Evolutionary conservation across 2,329 filamentous ascomycete species (phyloP).

Genomic region (Stachybotrys chlorohalonatus): DNA sequence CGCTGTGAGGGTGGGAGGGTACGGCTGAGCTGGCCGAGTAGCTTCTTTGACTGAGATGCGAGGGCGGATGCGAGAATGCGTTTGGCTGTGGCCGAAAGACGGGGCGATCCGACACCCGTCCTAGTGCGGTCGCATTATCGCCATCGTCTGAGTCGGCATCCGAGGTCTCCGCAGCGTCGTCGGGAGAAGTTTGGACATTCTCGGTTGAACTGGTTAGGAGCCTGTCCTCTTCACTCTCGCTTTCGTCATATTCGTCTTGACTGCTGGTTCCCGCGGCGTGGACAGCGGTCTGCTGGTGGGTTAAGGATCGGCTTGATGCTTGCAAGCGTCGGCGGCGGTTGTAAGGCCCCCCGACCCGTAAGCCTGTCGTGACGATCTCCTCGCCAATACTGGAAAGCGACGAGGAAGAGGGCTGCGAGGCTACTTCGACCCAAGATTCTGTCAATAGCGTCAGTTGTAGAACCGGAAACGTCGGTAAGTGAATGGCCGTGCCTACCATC

Average conservation of each 20-base stretch:
- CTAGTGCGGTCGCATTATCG: slow-evolving; percentile 77
- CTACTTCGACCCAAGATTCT: slow-evolving; percentile 97
- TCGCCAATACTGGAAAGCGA: slow-evolving; percentile 79
- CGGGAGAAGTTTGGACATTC: slow-evolving; percentile 30
- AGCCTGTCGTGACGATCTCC: slow-evolving; percentile 83
- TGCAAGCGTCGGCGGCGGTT: slow-evolving; percentile 47
- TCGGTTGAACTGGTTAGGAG: slow-evolving; percentile 51
- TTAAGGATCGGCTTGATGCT: slow-evolving; percentile 19
- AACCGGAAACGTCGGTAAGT: slow-evolving; percentile 4
- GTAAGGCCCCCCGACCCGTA: slow-evolving; percentile 63
- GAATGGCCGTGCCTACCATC: slow-evolving; percentile 20
- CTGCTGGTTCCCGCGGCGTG: slow-evolving; percentile 54
- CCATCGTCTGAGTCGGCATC: slow-evolving; percentile 48
- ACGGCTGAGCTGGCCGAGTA: slow-evolving; percentile 41
- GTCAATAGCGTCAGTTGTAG: slow-evolving; percentile 8
- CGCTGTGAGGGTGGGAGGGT: slow-evolving; percentile 39
- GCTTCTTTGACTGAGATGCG: slow-evolving; percentile 34
- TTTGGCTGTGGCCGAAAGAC: slow-evolving; percentile 83
- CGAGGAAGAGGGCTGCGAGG: slow-evolving; percentile 87
- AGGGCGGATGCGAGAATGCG: slow-evolving; percentile 77
- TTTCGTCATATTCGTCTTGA: slow-evolving; percentile 92
- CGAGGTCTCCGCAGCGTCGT: slow-evolving; percentile 32
- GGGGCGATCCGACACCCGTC: slow-evolving; percentile 42
- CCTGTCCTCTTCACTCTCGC: slow-evolving; percentile 78
- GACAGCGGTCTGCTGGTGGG: slow-evolving; percentile 30